Base-by-base conservation (phyloP, 306 rosid genomes). In the Corylus avellana region DNA sequence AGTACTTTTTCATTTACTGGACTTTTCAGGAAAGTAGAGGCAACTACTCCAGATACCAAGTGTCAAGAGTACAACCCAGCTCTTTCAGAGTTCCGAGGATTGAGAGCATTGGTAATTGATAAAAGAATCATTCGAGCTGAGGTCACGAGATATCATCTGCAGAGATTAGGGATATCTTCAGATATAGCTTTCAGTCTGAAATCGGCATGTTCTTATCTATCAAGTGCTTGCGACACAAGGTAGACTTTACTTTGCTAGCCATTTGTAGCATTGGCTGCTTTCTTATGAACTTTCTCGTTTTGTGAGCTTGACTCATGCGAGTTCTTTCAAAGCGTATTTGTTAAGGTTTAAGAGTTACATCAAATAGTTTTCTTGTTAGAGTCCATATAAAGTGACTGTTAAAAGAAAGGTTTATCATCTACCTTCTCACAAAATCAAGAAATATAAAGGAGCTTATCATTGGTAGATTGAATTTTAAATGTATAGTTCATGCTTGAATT, bases 1-100 rank as follows among this genome's bases (percentile, higher is more conserved):
- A 93, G 97, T 86, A 93, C 97, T 16, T 96, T 96, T 83, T 86
- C 99, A 72, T 96, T 96, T 74, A 89, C 88, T 0, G 98, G 90
- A 78, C 84, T 86, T 79, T 89, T 93, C 76, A 84, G 92, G 74
- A 89, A 83, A 88, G 96, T 90, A 70, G 89, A 86, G 72, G 29
- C 68, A 12, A 74, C 75, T 71, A 82, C 89, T 73, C 79, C 81
- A 64, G 93, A 90, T 77, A 75, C 81, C 1, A 87, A 79, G 83
- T 50, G 80, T 93, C 88, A 78, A 59, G 88, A 93, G 74, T 79
- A 75, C 83, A 87, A 84, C 69, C 87, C 70, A 62, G 79, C 83
- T 85, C 67, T 77, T 74, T 47, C 83, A 17, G 92, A 91, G 77
- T 85, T 89, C 67, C 85, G 70, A 82, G 96, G 93, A 72, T 81